Evolutionary conservation across 352 stramenopile species (phyloP).

Genomic region (Pythium chondricola): DNA sequence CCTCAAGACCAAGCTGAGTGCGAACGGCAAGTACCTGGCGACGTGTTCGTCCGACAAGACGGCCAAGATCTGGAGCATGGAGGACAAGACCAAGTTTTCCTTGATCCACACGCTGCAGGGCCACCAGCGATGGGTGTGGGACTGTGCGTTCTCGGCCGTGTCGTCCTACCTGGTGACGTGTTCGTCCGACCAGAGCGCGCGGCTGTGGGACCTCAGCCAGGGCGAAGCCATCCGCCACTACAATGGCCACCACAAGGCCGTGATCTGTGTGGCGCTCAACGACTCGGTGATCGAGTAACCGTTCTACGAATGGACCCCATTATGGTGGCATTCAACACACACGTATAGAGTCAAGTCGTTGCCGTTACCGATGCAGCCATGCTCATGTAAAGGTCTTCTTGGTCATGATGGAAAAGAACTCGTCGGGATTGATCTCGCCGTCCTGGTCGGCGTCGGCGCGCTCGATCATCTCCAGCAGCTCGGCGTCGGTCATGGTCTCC

Average conservation of each 20-base stretch:
- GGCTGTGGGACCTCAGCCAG: constrained; percentile 95
- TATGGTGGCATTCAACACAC: too few relatives aligned
- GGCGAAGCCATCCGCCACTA: constrained; percentile 86
- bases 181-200: constrained; percentile 93
- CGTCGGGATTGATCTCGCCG: constrained; percentile 95
- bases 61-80: constrained; percentile 85
- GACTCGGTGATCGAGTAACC: constrained; percentile 45
- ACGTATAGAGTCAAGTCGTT: too few relatives aligned
- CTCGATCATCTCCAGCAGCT: constrained; percentile 99
- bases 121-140: constrained; percentile 97
- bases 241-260: constrained; percentile 87
- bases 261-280: constrained; percentile 86
- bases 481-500: constrained; percentile 98
- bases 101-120: constrained; percentile 78
- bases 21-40: constrained; percentile 83
- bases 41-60: constrained; percentile 92
- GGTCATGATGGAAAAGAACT: constrained; percentile 99
- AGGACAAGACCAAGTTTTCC: constrained; percentile 29
- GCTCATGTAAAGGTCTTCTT: constrained; percentile 90
- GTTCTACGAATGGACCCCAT: too few relatives aligned
- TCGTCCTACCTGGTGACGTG: constrained; percentile 96
- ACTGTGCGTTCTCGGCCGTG: constrained; percentile 97
- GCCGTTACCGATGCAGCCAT: too few relatives aligned
- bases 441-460: constrained; percentile 93
- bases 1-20: constrained; percentile 86